Evolutionary conservation across 768 basidiomycete genomes (phyloP), one percentile per base, ranked within the genome.

Genomic region (Lentinula raphanica): DNA sequence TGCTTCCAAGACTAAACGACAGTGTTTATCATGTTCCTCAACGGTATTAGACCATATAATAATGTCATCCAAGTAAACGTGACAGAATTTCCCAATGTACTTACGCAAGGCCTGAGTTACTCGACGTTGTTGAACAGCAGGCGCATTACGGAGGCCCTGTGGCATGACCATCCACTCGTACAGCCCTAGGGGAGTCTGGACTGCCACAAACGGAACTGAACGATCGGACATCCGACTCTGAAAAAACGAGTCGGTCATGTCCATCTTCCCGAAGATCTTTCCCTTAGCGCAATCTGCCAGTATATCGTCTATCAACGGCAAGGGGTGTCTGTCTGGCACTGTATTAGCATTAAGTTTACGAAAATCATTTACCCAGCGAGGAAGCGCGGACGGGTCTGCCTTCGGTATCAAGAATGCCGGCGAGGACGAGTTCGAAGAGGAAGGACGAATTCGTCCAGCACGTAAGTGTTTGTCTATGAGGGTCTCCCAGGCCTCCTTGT

Each of bases 211-310:
- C 5, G 19, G 36, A 9, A 59, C 35, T 2, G 49, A 51, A 1
- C 12, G 15, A 8, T 27, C 25, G 15, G 32, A 13, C 25, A 71
- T 60, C 0, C 65, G 60, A 0, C 65, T 71, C 51, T 73, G 71
- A 35, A 71, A 70, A 28, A 70, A 73, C 0, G 71, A 65, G 32
- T 75, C 69, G 19, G 71, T 74, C 70, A 76, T 76, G 45, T 79
- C 71, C 1, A 79, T 66, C 15, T 68, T 74, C 0, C 63, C 69
- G 57, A 68, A 79, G 0, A 75, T 62, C 17, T 66, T 69, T 0
- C 75, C 75, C 42, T 71, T 69, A 0, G 66, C 70, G 56, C 71
- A 74, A 50, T 76, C 72, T 1, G 64, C 50, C 0, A 74, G 55
- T 15, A 74, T 71, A 25, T 69, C 62, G 48, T 70, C 67, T 25